A percentile compares a stretch with the other conserved stretches of the same genome.
phyloP scores from a whole-genome alignment of 2,329 filamentous ascomycete genomes.

The Colletotrichum spinosum region DNA sequence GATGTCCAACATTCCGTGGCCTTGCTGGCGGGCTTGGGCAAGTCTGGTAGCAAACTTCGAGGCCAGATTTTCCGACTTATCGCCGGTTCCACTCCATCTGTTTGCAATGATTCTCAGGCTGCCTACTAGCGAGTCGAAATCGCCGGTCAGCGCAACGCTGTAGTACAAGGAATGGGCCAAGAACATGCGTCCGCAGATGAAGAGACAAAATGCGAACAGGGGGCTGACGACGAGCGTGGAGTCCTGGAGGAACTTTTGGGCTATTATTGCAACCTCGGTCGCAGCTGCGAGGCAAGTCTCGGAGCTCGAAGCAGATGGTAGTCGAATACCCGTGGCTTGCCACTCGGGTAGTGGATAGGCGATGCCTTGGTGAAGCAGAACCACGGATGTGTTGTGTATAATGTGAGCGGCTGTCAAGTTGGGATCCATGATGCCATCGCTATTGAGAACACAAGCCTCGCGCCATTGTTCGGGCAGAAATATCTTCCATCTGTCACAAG shows the following conservation, averaged over 20 bases:
- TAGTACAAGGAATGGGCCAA: constrained; percentile 49
- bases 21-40: constrained; percentile 42
- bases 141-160: constrained; percentile 41
- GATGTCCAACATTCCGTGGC: constrained; percentile 45
- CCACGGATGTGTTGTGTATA: constrained; percentile 56
- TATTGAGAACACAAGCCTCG: constrained; percentile 52
- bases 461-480: constrained; percentile 57
- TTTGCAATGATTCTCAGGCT: constrained; percentile 50
- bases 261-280: constrained; percentile 51
- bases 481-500: constrained; percentile 53
- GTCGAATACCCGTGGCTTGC: constrained; percentile 44
- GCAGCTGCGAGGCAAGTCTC: constrained; percentile 55
- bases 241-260: constrained; percentile 49
- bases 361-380: constrained; percentile 54
- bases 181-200: constrained; percentile 49
- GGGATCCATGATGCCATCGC: constrained; percentile 54
- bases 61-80: constrained; percentile 45
- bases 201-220: constrained; percentile 54
- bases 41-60: constrained; percentile 49
- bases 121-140: constrained; percentile 47
- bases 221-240: constrained; percentile 45
- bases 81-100: constrained; percentile 49
- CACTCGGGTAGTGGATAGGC: constrained; percentile 50
- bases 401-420: constrained; percentile 57
- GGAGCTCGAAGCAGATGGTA: constrained; percentile 52